Conservation (phyloP, 73 alveolate genomes). For the Urostyla sp. region DNA sequence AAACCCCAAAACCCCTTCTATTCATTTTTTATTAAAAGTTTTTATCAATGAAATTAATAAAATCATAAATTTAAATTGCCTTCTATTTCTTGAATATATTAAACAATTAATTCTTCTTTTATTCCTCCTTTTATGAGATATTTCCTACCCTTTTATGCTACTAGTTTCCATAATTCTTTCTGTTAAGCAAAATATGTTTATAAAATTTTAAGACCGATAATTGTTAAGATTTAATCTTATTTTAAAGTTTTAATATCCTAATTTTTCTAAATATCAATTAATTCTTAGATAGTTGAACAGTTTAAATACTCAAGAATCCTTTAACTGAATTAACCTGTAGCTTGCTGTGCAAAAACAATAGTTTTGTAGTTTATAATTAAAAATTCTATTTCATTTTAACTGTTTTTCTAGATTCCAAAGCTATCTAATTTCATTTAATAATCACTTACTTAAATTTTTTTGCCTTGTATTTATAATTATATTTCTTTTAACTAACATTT, state of each 20-base stretch:
- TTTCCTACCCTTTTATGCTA: conserved; percentile 54
- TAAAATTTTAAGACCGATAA: conserved; percentile 7
- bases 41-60: too few species aligned
- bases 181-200: not conserved
- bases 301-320: too few species aligned
- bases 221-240: not conserved
- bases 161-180: conserved; percentile 61
- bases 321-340: not conserved
- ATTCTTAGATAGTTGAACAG: too few species aligned
- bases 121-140: conserved; percentile 2
- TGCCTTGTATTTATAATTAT: not conserved
- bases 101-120: too few species aligned
- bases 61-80: too few species aligned
- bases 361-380: not conserved
- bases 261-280: not conserved
- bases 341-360: not conserved
- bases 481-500: not conserved
- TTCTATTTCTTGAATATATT: too few species aligned
- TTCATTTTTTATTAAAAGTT: too few species aligned
- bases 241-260: not conserved
- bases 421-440: not conserved
- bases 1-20: too few species aligned
- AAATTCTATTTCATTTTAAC: not conserved
- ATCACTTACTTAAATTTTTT: not conserved
- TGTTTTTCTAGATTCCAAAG: too few species aligned